Conservation (phyloP, 768 basidiomycete species). For the Termitomyces eurrhizus region DNA sequence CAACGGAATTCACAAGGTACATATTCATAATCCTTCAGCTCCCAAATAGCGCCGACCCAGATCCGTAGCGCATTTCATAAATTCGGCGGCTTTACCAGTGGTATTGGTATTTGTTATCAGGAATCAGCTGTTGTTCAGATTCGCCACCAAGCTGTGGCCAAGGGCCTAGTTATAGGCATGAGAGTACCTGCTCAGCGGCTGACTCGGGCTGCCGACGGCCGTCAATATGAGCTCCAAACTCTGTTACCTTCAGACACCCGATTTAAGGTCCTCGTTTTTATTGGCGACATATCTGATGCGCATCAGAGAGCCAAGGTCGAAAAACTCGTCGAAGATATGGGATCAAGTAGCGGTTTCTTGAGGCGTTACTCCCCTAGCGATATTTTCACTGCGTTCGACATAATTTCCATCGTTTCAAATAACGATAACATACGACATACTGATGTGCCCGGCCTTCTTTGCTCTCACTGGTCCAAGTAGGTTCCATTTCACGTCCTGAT, state of each 20-base stretch:
- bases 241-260: conserved; percentile 46
- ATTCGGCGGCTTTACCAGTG: conserved; percentile 52
- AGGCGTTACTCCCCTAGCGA: conserved; percentile 25
- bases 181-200: conserved; percentile 48
- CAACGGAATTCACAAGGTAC: conserved; percentile 47
- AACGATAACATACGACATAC: conserved; percentile 39
- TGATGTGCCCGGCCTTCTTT: conserved; percentile 41
- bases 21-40: background rate
- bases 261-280: conserved; percentile 54
- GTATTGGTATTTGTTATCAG: conserved; percentile 50
- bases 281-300: conserved; percentile 36
- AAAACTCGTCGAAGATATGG: conserved; percentile 29
- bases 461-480: conserved; percentile 60
- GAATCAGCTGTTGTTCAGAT: conserved; percentile 41
- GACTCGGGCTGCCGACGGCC: conserved; percentile 45
- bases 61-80: conserved; percentile 44
- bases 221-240: conserved; percentile 52
- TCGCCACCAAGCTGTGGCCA: conserved; percentile 33
- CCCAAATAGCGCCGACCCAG: background rate
- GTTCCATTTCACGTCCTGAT: conserved; percentile 13
- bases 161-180: conserved; percentile 43
- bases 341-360: conserved; percentile 22
- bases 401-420: conserved; percentile 35
- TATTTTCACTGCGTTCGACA: conserved; percentile 37
- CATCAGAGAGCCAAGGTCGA: conserved; percentile 26